Evolutionary conservation across 108 stramenopile species (phyloP), one percentile per base, ranked within the genome.

Genomic region (Cyclotella distinguenda): DNA sequence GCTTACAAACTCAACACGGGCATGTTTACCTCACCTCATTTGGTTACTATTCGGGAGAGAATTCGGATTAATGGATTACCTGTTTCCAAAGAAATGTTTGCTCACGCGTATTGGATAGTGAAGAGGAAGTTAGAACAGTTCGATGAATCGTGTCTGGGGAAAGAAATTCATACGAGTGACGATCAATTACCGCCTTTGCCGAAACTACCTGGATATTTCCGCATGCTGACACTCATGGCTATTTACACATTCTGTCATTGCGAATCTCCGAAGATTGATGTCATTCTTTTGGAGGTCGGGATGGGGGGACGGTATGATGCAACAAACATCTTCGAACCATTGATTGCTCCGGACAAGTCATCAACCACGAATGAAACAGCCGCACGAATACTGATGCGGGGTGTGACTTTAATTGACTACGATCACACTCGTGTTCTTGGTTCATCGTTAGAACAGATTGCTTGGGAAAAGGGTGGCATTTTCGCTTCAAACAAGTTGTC

Each of bases 241-340:
- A 51, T 87, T 4, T 79, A 87, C 60, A 82, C 80, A 12, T 91
- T 94, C 68, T 32, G 60, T 31, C 54, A 71, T 36, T 51, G 72
- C 18, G 48, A 72, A 23, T 28, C 16, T 25, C 70, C 67, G 22
- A 50, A 32, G 45, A 52, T 94, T 10, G 95, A 96, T 74, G 90
- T 83, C 0, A 79, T 91, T 65, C 69, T 97, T 1, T 64, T 96
- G 34, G 97, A 97, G 64, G 95, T 96, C 7, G 97, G 97, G 5
- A 86, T 97, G 82, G 95, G 97, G 16, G 97, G 97, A 16, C 66
- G 95, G n/a, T 93, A 92, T 64, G 97, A 97, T 72, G 93, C 93
- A 6, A 97, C 97, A 38, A 97, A 97, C 61, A 78, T 94, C 12
- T 68, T 94, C 33, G 84, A 91, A 35, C 23, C 48, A 11, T 22